Base-by-base conservation (phyloP, 1,284 basidiomycete species). In the Anthracocystis setariae region DNA sequence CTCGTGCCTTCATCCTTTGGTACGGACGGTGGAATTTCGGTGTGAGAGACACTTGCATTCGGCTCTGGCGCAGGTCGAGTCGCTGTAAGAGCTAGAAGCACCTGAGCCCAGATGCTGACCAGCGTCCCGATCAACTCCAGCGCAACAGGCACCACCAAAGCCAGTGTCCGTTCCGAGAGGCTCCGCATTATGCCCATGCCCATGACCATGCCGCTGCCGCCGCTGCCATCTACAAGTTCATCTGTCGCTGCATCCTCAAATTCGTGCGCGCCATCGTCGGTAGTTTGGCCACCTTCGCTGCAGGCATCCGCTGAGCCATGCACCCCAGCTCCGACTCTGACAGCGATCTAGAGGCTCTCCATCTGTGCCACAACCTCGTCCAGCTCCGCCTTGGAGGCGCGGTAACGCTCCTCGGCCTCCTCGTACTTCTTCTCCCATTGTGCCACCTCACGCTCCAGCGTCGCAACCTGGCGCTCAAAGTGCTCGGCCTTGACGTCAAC, bases 401-500 rank as follows among this genome's bases (percentile, higher is more conserved):
- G 87, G 86, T 90, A 92, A 84, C 93, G 93, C 80, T 85, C 85
- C 75, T 89, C 83, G 68, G 88, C 86, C 78, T 93, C 92, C 91
- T 94, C 93, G 86, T 89, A 92, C 86, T 97, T 98, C 87, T 90
- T 88, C 88, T 98, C 95, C 93, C 91, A 93, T 52, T 85, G 83
- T 83, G 97, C 94, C 64, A 94, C 90, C 85, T 99, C 96, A 83
- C 92, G 90, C 84, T 98, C 94, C 61, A 89, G 86, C 53, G 91
- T 89, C 75, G 89, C 87, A 21, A 97, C 89, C 82, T 96, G 92
- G 55, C 94, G 89, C 85, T 98, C 95, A 84, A 94, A 96, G 87
- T 98, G 93, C 85, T 99, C 96, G 21, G 96, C 94, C 87, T 98
- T 98, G 85, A 98, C 91, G 84, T 99, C 96, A 59, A 95, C 93